A percentile compares a stretch with the other conserved stretches of the same genome.
Evolutionary conservation across 2,329 filamentous ascomycete species (phyloP).

Genomic region (Fusarium anthophilum): DNA sequence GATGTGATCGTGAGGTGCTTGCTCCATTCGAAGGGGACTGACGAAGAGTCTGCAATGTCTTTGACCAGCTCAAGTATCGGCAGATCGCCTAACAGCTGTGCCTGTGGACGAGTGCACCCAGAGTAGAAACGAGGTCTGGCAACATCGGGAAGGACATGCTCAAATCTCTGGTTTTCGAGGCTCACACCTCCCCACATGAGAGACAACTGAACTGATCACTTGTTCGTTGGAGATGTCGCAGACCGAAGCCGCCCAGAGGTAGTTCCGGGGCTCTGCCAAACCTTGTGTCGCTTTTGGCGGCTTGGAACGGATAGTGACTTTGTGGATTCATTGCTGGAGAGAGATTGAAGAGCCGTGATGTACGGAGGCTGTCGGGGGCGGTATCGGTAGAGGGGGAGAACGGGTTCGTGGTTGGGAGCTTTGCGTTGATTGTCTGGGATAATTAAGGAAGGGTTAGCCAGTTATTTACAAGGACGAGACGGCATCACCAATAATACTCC

Average conservation of each 20-base stretch:
- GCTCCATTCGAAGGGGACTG: accelerated
- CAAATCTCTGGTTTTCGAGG: accelerated
- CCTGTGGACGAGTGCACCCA: accelerated
- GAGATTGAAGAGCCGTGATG: not conserved
- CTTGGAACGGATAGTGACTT: not conserved
- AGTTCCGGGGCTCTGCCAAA: not conserved
- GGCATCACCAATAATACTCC: too few relatives aligned
- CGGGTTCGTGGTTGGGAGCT: not conserved
- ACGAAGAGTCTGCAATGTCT: accelerated
- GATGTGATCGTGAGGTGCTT: not conserved
- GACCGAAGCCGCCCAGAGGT: accelerated
- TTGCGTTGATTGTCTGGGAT: not conserved
- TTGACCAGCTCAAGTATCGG: accelerated
- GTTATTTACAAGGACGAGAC: too few relatives aligned
- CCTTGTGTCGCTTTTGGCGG: accelerated
- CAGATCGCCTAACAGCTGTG: accelerated
- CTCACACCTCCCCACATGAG: not conserved
- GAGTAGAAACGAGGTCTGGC: accelerated
- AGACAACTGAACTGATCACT: accelerated
- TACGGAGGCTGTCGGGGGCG: accelerated
- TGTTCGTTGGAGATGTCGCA: accelerated
- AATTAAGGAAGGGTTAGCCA: too few relatives aligned
- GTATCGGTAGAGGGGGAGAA: accelerated
- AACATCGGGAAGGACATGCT: accelerated
- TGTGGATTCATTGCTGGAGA: too few relatives aligned